Percentiles rank a stretch among this genome's conserved stretches.
These are phyloP conservation scores for Curvularia verruculosa DNA, from an alignment of 2,329 filamentous ascomycete species.

Conservation along the genomic window DNA sequence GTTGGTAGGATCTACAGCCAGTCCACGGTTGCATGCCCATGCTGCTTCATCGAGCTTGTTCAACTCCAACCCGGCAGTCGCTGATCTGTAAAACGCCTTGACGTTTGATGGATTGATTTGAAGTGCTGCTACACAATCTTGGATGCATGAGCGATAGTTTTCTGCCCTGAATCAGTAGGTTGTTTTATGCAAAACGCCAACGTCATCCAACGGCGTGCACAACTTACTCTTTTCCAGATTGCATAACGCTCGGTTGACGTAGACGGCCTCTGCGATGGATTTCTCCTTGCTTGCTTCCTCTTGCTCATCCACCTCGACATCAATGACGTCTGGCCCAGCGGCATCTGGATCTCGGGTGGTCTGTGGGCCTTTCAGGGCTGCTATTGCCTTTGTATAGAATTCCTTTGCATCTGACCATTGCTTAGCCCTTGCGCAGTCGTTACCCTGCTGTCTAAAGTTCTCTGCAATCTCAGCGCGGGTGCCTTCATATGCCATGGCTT, in stretches of 20 bases:
- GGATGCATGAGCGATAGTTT: conserved; percentile 86
- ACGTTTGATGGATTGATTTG: conserved; percentile 79
- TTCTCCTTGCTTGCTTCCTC: conserved; percentile 67
- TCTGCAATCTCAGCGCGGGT: conserved; percentile 80
- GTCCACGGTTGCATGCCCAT: conserved; percentile 76
- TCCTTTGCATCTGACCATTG: conserved; percentile 84
- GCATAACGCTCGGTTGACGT: conserved; percentile 87
- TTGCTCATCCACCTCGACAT: conserved; percentile 62
- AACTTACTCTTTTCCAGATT: conserved; percentile 77
- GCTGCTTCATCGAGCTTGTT: conserved; percentile 80
- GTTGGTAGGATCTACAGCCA: conserved; percentile 75
- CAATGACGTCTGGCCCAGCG: conserved; percentile 47
- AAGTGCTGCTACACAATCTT: conserved; percentile 81
- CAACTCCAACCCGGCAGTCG: conserved; percentile 76
- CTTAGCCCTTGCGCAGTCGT: conserved; percentile 79
- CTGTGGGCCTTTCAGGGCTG: conserved; percentile 69
- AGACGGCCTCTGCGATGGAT: conserved; percentile 73
- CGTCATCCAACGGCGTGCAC: neutral
- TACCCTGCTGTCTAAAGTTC: conserved; percentile 90
- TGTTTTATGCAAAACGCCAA: neutral
- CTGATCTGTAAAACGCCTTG: conserved; percentile 90
- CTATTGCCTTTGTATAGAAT: conserved; percentile 88
- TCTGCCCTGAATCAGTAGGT: conserved; percentile 50
- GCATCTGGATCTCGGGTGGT: conserved; percentile 48
- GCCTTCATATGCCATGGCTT: conserved; percentile 91